Evolutionary conservation across 2,329 filamentous ascomycete species (phyloP).

Genomic region (Lasiodiplodia gonubiensis): DNA sequence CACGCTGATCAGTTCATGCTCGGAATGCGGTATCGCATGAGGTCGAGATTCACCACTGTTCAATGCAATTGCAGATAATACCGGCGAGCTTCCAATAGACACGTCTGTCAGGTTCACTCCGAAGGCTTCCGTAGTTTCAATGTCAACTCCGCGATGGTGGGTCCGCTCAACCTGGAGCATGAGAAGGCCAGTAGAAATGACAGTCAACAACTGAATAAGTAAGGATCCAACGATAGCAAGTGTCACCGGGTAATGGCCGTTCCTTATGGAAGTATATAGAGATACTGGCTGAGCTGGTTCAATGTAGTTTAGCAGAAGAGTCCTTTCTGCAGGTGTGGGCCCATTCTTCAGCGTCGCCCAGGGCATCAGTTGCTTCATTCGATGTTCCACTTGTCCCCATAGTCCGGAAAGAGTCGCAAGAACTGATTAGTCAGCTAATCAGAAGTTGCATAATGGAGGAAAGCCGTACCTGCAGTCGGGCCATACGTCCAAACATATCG

Average conservation of each 20-base stretch:
- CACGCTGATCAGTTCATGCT: neutral
- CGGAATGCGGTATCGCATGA: fast-evolving
- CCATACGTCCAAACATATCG: neutral
- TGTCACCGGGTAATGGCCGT: neutral
- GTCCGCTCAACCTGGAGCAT: neutral
- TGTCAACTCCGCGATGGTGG: neutral
- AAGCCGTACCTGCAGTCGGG: neutral
- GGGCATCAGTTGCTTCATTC: neutral
- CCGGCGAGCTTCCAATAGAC: neutral
- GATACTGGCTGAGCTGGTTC: neutral
- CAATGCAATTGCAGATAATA: neutral
- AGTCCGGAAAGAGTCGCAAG: neutral
- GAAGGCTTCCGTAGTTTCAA: neutral
- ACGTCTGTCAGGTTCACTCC: no score
- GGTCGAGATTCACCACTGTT: neutral
- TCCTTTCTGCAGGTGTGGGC: neutral
- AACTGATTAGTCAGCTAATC: neutral
- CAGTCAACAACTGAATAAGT: neutral
- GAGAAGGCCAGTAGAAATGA: neutral
- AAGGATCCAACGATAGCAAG: neutral
- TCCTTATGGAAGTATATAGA: neutral
- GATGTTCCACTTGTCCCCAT: neutral
- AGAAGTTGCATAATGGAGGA: no score
- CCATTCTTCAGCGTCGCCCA: neutral
- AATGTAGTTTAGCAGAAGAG: neutral